Evolutionary conservation across 2,329 filamentous ascomycete species (phyloP).

Genomic region (Fusarium redolens): DNA sequence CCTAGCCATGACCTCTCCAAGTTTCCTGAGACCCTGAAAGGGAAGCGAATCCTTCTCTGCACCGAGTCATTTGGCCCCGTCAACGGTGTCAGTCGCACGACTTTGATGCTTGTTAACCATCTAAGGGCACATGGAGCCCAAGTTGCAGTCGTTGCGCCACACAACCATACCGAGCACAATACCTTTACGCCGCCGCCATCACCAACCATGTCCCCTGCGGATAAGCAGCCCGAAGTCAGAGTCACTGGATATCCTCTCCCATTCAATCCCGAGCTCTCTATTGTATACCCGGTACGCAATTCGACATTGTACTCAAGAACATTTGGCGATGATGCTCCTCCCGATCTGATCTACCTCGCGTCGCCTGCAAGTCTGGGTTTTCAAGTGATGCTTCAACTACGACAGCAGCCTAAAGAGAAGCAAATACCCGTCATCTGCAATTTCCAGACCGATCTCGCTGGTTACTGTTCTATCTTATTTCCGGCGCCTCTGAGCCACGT

Average conservation of each 20-base stretch:
- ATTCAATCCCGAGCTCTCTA: slow-evolving; percentile 77
- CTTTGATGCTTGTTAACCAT: slow-evolving; percentile 75
- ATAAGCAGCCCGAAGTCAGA: slow-evolving; percentile 63
- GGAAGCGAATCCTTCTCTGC: slow-evolving; percentile 73
- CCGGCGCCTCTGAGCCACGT: slow-evolving; percentile 69
- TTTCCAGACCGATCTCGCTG: slow-evolving; percentile 77
- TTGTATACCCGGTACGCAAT: slow-evolving; percentile 76
- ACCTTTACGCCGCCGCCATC: slow-evolving; percentile 61
- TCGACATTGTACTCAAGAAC: slow-evolving; percentile 69
- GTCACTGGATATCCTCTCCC: slow-evolving; percentile 74
- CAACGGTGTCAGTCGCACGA: slow-evolving; percentile 79
- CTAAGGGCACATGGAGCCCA: slow-evolving; percentile 71
- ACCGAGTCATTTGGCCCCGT: slow-evolving; percentile 79
- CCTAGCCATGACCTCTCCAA: slow-evolving; percentile 54
- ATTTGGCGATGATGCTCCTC: slow-evolving; percentile 62
- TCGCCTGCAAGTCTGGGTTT: slow-evolving; percentile 77
- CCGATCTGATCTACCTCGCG: slow-evolving; percentile 76
- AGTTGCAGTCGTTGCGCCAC: slow-evolving; percentile 74
- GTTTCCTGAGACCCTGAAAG: slow-evolving; percentile 63
- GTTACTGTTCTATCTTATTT: slow-evolving; percentile 77
- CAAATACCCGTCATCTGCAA: slow-evolving; percentile 73
- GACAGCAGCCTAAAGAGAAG: slow-evolving; percentile 64
- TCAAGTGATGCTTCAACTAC: slow-evolving; percentile 75
- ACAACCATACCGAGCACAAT: slow-evolving; percentile 65
- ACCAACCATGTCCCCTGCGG: slow-evolving; percentile 47